Percentiles rank a stretch among this genome's conserved stretches.
Evolutionary conservation across 2,329 filamentous ascomycete genomes (phyloP).

Genomic region (Aspergillus unguis): DNA sequence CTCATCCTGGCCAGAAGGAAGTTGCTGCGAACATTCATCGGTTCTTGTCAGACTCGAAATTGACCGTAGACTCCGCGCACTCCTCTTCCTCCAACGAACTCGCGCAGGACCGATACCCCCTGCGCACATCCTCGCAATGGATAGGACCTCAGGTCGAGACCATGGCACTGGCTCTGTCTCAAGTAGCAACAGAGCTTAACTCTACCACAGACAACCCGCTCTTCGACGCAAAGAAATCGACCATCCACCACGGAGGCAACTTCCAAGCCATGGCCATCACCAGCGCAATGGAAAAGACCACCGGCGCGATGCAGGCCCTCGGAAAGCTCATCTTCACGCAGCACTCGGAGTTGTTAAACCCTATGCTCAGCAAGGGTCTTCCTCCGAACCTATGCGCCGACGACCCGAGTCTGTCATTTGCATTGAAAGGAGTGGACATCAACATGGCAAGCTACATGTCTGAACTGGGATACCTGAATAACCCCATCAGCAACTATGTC

Average conservation of each 20-base stretch:
- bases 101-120: conserved; percentile 62
- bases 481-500: conserved; percentile 61
- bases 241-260: conserved; percentile 62
- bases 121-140: conserved; percentile 66
- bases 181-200: conserved; percentile 61
- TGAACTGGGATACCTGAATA: conserved; percentile 60
- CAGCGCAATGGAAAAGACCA: conserved; percentile 62
- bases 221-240: conserved; percentile 45
- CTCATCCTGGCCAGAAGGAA: conserved; percentile 61
- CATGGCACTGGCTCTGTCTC: conserved; percentile 54
- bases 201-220: conserved; percentile 66
- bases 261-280: conserved; percentile 64
- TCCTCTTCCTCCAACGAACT: conserved; percentile 31
- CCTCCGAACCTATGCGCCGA: conserved; percentile 61
- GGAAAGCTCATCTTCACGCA: conserved; percentile 65
- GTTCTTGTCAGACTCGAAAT: conserved; percentile 49
- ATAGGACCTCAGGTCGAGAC: conserved; percentile 65
- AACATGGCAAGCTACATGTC: conserved; percentile 63
- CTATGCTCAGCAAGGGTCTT: conserved; percentile 57
- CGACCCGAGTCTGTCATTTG: conserved; percentile 53
- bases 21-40: conserved; percentile 53
- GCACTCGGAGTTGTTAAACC: conserved; percentile 61
- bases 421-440: conserved; percentile 64
- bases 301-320: conserved; percentile 50
- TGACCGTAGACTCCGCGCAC: conserved; percentile 4